Conservation (phyloP, 192 early-diverging fungal species). For the Coemansia sp. region DNA sequence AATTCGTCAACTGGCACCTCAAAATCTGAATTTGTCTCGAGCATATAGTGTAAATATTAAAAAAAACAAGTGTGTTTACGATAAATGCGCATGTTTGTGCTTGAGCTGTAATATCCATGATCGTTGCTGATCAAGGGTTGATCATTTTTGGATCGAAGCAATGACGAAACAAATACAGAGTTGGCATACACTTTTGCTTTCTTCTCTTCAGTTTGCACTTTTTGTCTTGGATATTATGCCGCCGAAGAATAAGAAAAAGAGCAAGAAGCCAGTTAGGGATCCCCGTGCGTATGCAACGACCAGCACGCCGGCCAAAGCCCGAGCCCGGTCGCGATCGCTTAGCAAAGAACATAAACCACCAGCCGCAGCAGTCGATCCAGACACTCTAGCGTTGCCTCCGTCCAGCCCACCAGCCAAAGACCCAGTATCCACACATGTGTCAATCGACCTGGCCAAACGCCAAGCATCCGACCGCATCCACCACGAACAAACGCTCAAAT, state of each 20-base stretch:
- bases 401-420: not conserved
- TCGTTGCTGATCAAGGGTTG: too few relatives aligned
- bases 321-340: not conserved
- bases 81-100: not conserved
- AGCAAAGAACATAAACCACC: not conserved
- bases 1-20: constrained; percentile 1
- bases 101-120: too few relatives aligned
- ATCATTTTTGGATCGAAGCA: too few relatives aligned
- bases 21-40: not conserved
- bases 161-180: not conserved
- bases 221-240: not conserved
- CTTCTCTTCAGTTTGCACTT: not conserved
- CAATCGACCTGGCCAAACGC: constrained; percentile 13
- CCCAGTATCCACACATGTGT: not conserved
- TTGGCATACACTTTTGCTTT: not conserved
- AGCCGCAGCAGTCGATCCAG: not conserved
- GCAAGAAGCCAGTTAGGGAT: not conserved
- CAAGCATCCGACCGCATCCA: constrained; percentile 18
- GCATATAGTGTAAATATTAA: not conserved
- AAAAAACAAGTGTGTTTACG: not conserved
- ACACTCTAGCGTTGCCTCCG: not conserved
- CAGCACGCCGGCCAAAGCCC: not conserved
- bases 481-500: constrained; percentile 14
- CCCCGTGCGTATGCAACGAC: constrained; percentile 3
- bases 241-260: not conserved